Evolutionary conservation across 495 filamentous ascomycete genomes (phyloP), one percentile per base, ranked within the genome.

Genomic region (Filosporella fistucella): DNA sequence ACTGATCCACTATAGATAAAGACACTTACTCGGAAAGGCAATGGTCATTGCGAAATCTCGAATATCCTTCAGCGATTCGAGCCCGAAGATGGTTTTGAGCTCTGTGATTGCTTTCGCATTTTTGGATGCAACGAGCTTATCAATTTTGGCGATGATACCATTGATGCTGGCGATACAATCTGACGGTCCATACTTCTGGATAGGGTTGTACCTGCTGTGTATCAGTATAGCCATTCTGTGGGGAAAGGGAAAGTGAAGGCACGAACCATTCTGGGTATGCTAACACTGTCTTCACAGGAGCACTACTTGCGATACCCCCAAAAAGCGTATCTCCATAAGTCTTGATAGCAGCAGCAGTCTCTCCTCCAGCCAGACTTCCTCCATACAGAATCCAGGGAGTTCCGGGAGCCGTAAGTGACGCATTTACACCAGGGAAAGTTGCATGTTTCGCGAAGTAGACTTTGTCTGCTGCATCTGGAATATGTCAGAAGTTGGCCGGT

Each of bases 371-470:
- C 4, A 71, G 53, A 52, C 65, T 70, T 23, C 69, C 67, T 4
- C 68, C 67, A 39, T 73, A 73, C 28, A 73, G 47, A 36, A 70
- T 68, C 66, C 67, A 70, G 0, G 68, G 67, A 28, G 65, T 69
- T 4, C 35, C 45, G 2, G 68, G 69, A 1, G 67, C 65, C 8
- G 59, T 68, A 4, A 68, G 42, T 46, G 61, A 49, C 7, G 21
- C 56, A 22, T 44, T 25, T 17, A 71, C 32, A 5, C 67, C 67
- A 8, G 68, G 67, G 28, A 71, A 69, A 1, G 58, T 56, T 13
- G 64, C 69, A 45, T 70, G 63, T 40, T 67, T 65, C 22, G 66
- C 68, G 42, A 72, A 72, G 50, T 72, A 69, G 23, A 63, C 67
- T 42, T 70, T 70, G 37, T 71, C 69, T 16, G 69, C 69, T 48